phyloP scores from a whole-genome alignment of 345 rosid genomes.

The Lumnitzera racemosa region DNA sequence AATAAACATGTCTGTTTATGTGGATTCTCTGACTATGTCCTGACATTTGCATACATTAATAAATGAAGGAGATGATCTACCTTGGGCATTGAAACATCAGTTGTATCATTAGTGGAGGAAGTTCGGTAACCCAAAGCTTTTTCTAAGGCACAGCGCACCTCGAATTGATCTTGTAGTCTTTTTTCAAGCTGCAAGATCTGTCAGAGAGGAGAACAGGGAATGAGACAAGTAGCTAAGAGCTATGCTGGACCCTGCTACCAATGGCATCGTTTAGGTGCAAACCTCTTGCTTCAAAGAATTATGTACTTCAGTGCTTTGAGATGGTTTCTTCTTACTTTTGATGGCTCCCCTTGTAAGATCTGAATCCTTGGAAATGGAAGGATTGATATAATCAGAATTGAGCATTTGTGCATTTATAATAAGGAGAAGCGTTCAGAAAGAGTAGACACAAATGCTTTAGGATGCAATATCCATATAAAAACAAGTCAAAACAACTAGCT shows the following conservation, averaged over 20 bases:
- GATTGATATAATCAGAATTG: conserved; percentile 14
- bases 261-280: conserved; percentile 1
- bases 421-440: neutral
- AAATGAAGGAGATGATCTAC: conserved; percentile 25
- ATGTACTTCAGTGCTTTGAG: conserved; percentile 38
- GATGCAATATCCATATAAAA: too few relatives aligned
- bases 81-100: conserved; percentile 50
- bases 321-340: conserved; percentile 37
- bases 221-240: neutral
- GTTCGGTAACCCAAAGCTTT: conserved; percentile 70
- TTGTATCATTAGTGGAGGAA: conserved; percentile 25
- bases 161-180: conserved; percentile 69
- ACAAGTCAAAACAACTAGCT: too few relatives aligned
- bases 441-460: too few relatives aligned
- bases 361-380: conserved; percentile 40
- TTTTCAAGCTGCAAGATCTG: conserved; percentile 83
- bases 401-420: neutral
- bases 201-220: conserved; percentile 5
- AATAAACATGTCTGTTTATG: neutral
- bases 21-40: too few relatives aligned
- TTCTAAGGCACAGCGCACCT: conserved; percentile 68
- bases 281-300: conserved; percentile 86
- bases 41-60: conserved; percentile 1
- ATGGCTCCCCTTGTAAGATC: conserved; percentile 29
- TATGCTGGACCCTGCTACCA: neutral